Base-by-base conservation (phyloP, 768 basidiomycete genomes). In the Amylocystis lapponica region DNA sequence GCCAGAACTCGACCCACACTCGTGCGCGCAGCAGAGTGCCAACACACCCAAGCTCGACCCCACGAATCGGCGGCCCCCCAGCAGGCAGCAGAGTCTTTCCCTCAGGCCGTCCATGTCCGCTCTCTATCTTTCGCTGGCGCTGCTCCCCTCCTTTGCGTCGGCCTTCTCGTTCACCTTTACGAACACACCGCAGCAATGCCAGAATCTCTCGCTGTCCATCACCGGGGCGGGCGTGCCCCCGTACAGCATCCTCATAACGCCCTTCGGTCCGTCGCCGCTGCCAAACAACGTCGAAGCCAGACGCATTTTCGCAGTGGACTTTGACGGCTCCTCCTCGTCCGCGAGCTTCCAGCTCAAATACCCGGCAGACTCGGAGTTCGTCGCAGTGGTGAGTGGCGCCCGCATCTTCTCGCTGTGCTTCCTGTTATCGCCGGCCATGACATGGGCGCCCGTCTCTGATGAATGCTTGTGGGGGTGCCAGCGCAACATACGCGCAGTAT, bases 311-410 rank as follows among this genome's bases (percentile, higher is more conserved):
- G 74, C 75, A 52, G 59, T 76, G 11, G 58, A 71, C 4, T 87
- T 88, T 55, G 46, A 64, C 16, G 71, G 61, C 21, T 53, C 61
- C 5, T 43, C 64, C 16, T 66, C 58, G 2, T 64, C 68, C 19
- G 52, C 76, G 22, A 68, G 59, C 27, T 82, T 88, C 58, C 62
- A 74, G 55, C 70, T 87, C 40, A 72, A 70, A 22, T 89, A 74
- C 56, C 86, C 86, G 0, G 68, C 63, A 36, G 70, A 77, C 55
- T 83, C 84, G 3, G 80, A 85, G 54, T 81, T 90, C 41, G 83
- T 89, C 20, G 79, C 81, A 4, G 81, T 87, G 54, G 86, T 86
- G 54, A 65, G 83, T 78, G n/a, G n/a, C n/a, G n/a, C n/a, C n/a
- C n/a, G n/a, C n/a, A n/a, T n/a, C n/a, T n/a, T n/a, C n/a, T n/a